phyloP scores from a whole-genome alignment of 768 basidiomycete species.

The Dentipellis fragilis region DNA sequence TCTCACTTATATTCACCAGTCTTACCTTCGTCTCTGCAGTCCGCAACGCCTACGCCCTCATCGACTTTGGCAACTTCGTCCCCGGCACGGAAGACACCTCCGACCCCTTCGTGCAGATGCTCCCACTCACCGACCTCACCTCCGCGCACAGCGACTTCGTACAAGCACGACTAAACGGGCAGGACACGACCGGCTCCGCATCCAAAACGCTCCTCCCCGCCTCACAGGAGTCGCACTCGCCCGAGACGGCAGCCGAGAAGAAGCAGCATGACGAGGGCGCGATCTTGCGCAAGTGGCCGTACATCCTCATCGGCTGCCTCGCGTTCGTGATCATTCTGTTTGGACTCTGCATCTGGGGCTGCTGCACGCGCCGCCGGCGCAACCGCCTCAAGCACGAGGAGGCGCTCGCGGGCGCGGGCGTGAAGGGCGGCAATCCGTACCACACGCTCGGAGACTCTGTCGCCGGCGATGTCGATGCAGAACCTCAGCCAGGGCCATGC shows the following conservation, averaged over 20 bases:
- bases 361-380: conserved; percentile 31
- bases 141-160: conserved; percentile 61
- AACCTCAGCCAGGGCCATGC: background rate
- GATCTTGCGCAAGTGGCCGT: conserved; percentile 64
- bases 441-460: conserved; percentile 22
- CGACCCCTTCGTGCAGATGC: conserved; percentile 62
- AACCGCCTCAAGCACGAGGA: conserved; percentile 8
- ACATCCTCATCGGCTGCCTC: conserved; percentile 55
- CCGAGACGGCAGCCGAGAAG: conserved; percentile 46
- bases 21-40: conserved; percentile 32
- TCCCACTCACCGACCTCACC: conserved; percentile 43
- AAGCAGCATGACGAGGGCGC: conserved; percentile 55
- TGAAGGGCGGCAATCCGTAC: conserved; percentile 14
- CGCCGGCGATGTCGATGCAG: conserved; percentile 14
- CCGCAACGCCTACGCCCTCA: conserved; percentile 63
- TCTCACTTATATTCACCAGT: background rate
- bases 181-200: conserved; percentile 43
- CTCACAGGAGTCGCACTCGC: conserved; percentile 49
- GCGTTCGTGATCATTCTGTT: conserved; percentile 34
- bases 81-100: conserved; percentile 32
- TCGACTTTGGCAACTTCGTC: conserved; percentile 67
- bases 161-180: conserved; percentile 45
- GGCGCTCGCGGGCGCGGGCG: background rate
- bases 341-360: conserved; percentile 47
- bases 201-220: conserved; percentile 53